Evolutionary conservation across 2,329 filamentous ascomycete genomes (phyloP).

Genomic region (Diaporthe vaccinii): DNA sequence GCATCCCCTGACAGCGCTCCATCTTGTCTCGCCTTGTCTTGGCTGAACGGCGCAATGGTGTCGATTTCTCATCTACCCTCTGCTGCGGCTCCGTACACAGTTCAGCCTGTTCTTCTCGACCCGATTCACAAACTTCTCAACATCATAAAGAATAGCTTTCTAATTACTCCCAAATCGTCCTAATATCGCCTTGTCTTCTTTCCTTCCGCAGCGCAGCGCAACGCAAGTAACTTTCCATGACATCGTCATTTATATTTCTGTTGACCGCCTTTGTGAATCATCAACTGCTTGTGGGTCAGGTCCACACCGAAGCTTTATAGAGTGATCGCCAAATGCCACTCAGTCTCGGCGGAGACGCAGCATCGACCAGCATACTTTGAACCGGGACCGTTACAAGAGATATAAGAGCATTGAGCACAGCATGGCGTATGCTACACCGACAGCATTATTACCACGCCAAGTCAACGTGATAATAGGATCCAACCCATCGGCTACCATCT

Average conservation of each 20-base stretch:
- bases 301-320: neutral
- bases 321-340: neutral
- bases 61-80: constrained; percentile 3
- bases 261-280: neutral
- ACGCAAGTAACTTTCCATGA: neutral
- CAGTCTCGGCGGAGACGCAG: neutral
- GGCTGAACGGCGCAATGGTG: constrained; percentile 4
- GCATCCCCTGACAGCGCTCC: constrained; percentile 17
- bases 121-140: neutral
- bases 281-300: neutral
- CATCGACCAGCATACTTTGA: neutral
- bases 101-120: neutral
- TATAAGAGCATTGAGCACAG: neutral
- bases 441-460: constrained; percentile 6
- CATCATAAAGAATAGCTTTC: neutral
- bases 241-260: neutral
- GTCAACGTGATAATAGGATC: constrained; percentile 27
- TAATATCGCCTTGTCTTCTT: neutral
- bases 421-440: constrained; percentile 19
- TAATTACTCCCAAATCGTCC: neutral
- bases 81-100: neutral
- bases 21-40: constrained; percentile 17
- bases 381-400: neutral
- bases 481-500: constrained; percentile 18
- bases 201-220: neutral